phyloP scores from a whole-genome alignment of 23 red algal species.

The Gracilariopsis chorda region DNA sequence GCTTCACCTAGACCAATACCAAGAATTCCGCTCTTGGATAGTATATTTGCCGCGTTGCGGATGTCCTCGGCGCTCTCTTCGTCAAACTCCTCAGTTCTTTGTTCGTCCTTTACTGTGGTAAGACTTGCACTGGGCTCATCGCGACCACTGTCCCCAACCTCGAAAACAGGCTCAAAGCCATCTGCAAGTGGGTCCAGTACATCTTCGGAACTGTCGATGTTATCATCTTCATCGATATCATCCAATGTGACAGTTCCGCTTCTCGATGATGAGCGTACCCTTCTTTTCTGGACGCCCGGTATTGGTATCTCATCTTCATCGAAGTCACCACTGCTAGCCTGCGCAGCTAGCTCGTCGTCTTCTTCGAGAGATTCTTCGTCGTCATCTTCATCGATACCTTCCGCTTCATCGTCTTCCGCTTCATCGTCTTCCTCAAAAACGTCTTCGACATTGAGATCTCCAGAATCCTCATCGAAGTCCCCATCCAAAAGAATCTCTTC shows the following conservation, averaged over 20 bases:
- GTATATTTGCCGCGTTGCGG: conserved; percentile 51
- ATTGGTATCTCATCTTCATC: conserved; percentile 30
- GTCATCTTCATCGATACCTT: background rate
- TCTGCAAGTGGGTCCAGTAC: conserved; percentile 31
- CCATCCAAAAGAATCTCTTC: background rate
- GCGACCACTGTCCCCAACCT: background rate
- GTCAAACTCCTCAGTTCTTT: conserved; percentile 2
- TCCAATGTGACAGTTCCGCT: background rate
- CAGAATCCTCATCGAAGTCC: background rate
- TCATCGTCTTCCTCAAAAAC: conserved; percentile 20
- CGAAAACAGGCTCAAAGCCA: conserved; percentile 1
- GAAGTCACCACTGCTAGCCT: conserved; percentile 19
- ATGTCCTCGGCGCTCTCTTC: conserved; percentile 57
- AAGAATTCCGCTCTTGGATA: conserved; percentile 49
- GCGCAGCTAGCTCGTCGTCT: conserved; percentile 50
- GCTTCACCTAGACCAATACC: conserved; percentile 31
- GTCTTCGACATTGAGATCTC: background rate
- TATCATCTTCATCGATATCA: conserved; percentile 35
- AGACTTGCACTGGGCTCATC: background rate
- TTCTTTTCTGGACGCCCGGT: background rate
- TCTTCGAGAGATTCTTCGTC: conserved; percentile 26
- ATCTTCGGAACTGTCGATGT: conserved; percentile 18
- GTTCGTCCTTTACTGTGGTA: background rate
- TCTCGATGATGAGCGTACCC: background rate
- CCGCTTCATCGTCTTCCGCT: background rate